Percentiles rank a stretch among this genome's conserved stretches.
phyloP scores from a whole-genome alignment of 176 grass and related monocot genomes.

The Oryza glaberrima region DNA sequence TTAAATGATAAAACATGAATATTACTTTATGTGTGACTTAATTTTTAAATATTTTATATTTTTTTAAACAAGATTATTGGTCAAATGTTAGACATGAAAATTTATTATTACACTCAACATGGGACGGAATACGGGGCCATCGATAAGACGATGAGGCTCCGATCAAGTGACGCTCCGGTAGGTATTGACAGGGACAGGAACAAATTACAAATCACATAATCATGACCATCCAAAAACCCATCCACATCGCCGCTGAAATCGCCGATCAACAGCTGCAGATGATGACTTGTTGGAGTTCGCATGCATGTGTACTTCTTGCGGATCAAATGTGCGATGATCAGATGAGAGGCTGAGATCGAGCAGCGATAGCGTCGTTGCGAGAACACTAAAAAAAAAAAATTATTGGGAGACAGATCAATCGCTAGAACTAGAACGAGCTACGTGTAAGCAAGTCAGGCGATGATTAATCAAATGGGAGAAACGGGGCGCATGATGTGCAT shows the following conservation, averaged over 20 bases:
- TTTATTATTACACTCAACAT: too few species aligned
- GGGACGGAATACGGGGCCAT: too few species aligned
- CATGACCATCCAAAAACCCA: background rate
- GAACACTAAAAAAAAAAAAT: background rate
- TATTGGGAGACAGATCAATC: background rate
- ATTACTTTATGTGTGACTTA: too few species aligned
- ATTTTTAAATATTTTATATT: too few species aligned
- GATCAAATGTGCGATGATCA: background rate
- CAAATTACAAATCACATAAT: background rate
- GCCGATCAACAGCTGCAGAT: background rate
- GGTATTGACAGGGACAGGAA: constrained; percentile 15
- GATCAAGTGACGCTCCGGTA: constrained; percentile 31
- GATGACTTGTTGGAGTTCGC: background rate
- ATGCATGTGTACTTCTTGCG: background rate
- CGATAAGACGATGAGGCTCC: too few species aligned
- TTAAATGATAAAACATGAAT: too few species aligned
- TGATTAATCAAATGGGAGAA: background rate
- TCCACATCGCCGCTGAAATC: background rate
- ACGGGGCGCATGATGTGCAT: background rate
- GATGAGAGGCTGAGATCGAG: background rate
- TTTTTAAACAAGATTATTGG: too few species aligned
- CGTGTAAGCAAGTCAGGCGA: background rate
- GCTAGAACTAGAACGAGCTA: background rate
- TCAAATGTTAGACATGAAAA: too few species aligned
- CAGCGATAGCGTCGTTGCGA: background rate